Conservation (phyloP, 78 protist genomes). For the Dictyostelium firmibasis region DNA sequence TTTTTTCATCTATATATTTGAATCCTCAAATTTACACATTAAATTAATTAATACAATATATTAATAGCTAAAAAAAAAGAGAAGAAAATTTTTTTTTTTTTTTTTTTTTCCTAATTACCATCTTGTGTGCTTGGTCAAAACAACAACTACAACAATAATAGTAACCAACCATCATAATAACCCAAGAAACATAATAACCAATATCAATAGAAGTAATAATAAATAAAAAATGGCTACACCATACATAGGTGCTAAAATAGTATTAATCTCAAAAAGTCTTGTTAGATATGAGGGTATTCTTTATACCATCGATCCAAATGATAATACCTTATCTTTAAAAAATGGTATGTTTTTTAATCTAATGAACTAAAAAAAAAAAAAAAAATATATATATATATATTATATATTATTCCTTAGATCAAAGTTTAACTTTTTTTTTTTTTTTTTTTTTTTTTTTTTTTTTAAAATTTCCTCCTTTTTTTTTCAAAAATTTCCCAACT, state of each 20-base stretch:
- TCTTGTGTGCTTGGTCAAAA: not conserved
- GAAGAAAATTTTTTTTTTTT: not conserved
- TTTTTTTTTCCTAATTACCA: not conserved
- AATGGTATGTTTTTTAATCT: slow-evolving; percentile 33
- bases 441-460: too few relatives aligned
- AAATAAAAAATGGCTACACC: slow-evolving; percentile 49
- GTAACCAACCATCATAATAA: too few relatives aligned
- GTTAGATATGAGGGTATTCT: slow-evolving; percentile 61
- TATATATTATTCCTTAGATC: too few relatives aligned
- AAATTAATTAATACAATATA: too few relatives aligned
- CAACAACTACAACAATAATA: not conserved
- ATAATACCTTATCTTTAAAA: slow-evolving; percentile 47
- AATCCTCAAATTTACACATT: not conserved
- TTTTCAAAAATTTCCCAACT: too few relatives aligned
- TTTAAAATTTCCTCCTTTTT: too few relatives aligned
- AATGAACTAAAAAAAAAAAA: not conserved
- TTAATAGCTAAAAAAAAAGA: too few relatives aligned
- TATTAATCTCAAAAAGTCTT: slow-evolving; percentile 49
- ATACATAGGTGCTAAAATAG: slow-evolving; percentile 66
- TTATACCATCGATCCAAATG: slow-evolving; percentile 62
- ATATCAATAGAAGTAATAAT: not conserved
- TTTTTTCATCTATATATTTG: not conserved
- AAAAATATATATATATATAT: not conserved
- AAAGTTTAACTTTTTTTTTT: too few relatives aligned
- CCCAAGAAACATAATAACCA: not conserved